Conservation (phyloP, 129 eudicot genomes). For the Flaveria brownii region DNA sequence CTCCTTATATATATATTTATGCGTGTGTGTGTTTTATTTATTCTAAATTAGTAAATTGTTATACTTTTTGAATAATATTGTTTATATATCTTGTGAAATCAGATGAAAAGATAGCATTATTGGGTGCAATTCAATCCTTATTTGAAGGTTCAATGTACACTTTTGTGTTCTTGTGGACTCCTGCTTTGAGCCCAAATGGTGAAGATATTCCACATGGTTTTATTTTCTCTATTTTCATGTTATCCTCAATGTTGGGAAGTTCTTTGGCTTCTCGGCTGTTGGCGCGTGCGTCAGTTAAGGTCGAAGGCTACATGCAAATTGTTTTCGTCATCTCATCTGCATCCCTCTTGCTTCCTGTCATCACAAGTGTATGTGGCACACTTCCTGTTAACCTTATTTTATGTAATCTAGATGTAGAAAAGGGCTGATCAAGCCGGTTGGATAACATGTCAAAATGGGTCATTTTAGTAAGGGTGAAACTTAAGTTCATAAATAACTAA, state of each 20-base stretch:
- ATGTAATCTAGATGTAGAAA: neutral
- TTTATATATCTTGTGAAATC: conserved; percentile 17
- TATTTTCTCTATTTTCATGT: conserved; percentile 68
- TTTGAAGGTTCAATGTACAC: conserved; percentile 86
- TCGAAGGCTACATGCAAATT: conserved; percentile 73
- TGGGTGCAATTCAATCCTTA: conserved; percentile 73
- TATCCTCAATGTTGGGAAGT: conserved; percentile 74
- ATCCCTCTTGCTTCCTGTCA: conserved; percentile 60
- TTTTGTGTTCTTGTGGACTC: conserved; percentile 77
- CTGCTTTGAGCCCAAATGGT: conserved; percentile 78
- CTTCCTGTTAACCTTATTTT: conserved; percentile 1
- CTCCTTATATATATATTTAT: neutral
- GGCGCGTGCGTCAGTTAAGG: conserved; percentile 55
- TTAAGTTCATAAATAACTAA: neutral
- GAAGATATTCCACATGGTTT: conserved; percentile 81
- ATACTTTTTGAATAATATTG: neutral
- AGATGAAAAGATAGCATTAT: conserved; percentile 73
- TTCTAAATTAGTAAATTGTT: neutral
- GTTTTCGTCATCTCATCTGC: conserved; percentile 62
- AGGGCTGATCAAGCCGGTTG: conserved; percentile 1
- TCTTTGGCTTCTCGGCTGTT: conserved; percentile 65
- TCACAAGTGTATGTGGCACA: conserved; percentile 53
- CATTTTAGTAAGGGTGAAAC: neutral
- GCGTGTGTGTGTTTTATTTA: neutral
- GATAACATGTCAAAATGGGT: neutral